Base-by-base conservation (phyloP, 805 yeast genomes). In the Pichia californica region DNA sequence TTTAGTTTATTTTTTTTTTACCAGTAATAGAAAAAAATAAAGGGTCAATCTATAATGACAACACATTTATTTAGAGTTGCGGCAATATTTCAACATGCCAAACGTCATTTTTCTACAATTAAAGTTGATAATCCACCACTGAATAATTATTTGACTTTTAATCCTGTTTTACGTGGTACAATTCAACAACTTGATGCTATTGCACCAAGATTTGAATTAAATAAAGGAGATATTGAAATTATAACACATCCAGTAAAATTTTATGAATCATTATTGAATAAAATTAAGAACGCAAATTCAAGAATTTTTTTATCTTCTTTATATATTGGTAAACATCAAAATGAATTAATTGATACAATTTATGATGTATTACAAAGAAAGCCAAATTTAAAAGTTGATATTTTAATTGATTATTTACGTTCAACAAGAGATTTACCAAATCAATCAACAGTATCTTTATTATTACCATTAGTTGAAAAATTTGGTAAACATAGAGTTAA, bases 361-460 rank as follows among this genome's bases (percentile, higher is more conserved):
- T 72, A 73, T 13, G 60, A 66, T 7, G 89, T 96, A 0, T 61
- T 93, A 51, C 53, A 57, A 2, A 54, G 57, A 3, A 87, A 85
- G 47, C 74, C 80, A 2, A 64, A 77, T 20, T 69, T 93, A 47
- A 72, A 76, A 51, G 84, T 93, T 2, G 76, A 74, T 46, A 79
- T 93, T 21, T 68, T 93, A 41, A 73, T 89, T 6, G 99, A 93
- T 63, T 95, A 89, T 11, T 70, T 93, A 37, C 66, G 99, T 52
- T 96, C 96, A 0, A 91, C 98, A 0, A 74, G 99, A 52, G 99
- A 93, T 56, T 81, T 88, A 1, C 98, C 99, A 0, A 64, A 74
- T 6, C 66, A 71, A 38, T 83, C 88, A 36, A 79, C 94, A 14
- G 96, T 96, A 0, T 73, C 84, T 30, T 66, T 89, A 27, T 66